Conservation (phyloP, 495 filamentous ascomycete species). For the Daldinia bambusicola region DNA sequence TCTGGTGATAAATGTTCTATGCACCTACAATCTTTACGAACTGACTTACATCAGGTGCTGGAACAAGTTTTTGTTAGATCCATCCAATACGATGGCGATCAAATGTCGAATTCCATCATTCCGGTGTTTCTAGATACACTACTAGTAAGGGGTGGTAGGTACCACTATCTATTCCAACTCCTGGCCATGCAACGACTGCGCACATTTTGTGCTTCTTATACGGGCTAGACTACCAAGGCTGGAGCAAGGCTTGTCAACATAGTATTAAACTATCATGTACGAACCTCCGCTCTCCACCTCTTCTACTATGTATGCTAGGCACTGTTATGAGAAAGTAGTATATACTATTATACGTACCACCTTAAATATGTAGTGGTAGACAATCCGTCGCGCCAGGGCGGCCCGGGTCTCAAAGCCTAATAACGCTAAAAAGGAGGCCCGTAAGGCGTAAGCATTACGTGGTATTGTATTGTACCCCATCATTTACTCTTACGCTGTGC, state of each 20-base stretch:
- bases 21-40: slow-evolving; percentile 6
- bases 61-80: slow-evolving; percentile 15
- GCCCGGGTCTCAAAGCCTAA: slow-evolving; percentile 40
- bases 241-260: slow-evolving; percentile 16
- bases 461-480: slow-evolving; percentile 39
- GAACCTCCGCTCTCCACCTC: slow-evolving; percentile 30
- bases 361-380: slow-evolving; percentile 23
- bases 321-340: slow-evolving; percentile 5
- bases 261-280: slow-evolving; percentile 24
- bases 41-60: slow-evolving; percentile 22
- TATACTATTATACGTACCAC: slow-evolving; percentile 24
- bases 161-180: slow-evolving; percentile 27
- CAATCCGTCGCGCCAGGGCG: slow-evolving; percentile 38
- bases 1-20: neutral
- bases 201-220: slow-evolving; percentile 9
- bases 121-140: slow-evolving; percentile 29
- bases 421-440: slow-evolving; percentile 34
- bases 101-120: slow-evolving; percentile 28
- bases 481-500: slow-evolving; percentile 19
- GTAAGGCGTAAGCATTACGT: slow-evolving; percentile 44
- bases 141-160: too few relatives aligned
- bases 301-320: slow-evolving; percentile 15
- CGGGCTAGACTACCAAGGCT: slow-evolving; percentile 16
- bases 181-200: slow-evolving; percentile 30
- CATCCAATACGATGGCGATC: slow-evolving; percentile 29